Base-by-base conservation (phyloP, 23 red algal species). In the Gracilaria gracilis region DNA sequence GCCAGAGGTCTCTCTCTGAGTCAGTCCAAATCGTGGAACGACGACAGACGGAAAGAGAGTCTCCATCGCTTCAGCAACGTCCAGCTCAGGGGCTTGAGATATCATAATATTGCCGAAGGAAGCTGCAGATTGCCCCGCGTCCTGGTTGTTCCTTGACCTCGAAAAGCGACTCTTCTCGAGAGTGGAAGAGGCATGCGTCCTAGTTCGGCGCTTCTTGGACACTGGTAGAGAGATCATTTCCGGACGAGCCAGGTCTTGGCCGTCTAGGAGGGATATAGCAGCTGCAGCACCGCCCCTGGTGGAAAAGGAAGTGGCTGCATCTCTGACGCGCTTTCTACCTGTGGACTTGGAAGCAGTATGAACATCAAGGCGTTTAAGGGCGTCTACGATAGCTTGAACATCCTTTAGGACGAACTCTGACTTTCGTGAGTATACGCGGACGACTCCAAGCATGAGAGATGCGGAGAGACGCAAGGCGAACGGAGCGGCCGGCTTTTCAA, bases 391-490 rank as follows among this genome's bases (percentile, higher is more conserved):
- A 14, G 90, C 27, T 58, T 83, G 46, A n/a, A 84, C 66, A 40
- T 93, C 90, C 20, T 80, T 71, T 21, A 85, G 69, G 29, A 93
- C 46, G 46, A 96, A 82, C 3, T 65, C 72, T 8, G 73, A 84
- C 79, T 98, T 93, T 50, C 95, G 90, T 25, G 61, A 79, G 58
- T 85, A 98, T 16, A 98, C 80, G 13, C 95, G 84, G 35, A 91
- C 95, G 28, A 98, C 80, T 29, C 95, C 95, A 24, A 86, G 83
- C 82, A 98, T 65, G 17, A 98, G 91, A 29, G 82, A 67, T 0
- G 95, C 87, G 9, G 90, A 89, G 15, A 98, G 95, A 59, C 95
- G 90, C 53, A 98, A 65, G 4, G 95, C 90, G 48, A 94, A 91
- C 0, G 86, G 77, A 21, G 76, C 79, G 0, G 83, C 87, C 0